Base-by-base conservation (phyloP, 2,329 filamentous ascomycete genomes). In the Xylaria sp. region DNA sequence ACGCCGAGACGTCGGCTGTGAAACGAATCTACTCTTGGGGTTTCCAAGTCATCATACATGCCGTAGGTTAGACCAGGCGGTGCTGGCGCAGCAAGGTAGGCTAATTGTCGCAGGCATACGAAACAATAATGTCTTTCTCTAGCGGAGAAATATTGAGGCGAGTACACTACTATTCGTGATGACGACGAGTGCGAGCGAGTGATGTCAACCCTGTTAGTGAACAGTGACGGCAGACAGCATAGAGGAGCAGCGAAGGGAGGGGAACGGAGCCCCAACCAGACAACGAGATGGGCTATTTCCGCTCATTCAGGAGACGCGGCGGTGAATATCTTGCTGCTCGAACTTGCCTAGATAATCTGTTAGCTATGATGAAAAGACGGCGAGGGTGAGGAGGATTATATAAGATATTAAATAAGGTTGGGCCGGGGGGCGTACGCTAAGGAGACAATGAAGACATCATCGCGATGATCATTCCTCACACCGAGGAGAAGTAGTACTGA, bases 1-100 rank as follows among this genome's bases (percentile, higher is more conserved):
- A 55, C 50, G 56, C 60, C 55, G 60, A 63, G 55, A 50, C n/a
- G 60, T n/a, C n/a, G n/a, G n/a, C n/a, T 46, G 56, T 59, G 43
- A 46, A 51, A 46, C 43, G 33, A 23, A 37, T 31, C 25, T 47
- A 35, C 43, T 53, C 25, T 59, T n/a, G 23, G 28, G 28, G 21
- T 47, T 46, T 23, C 11, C 17, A 53, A 23, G 54, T 21, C 28
- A 19, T 49, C 19, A 11, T n/a, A 3, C 28, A 21, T 43, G 14
- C 14, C 11, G 38, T 35, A 33, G 23, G 23, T 42, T 42, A 42
- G 43, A 17, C 15, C 37, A 47, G 37, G 33, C 43, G 31, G 43
- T 28, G 52, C 45, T 31, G 46, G 42, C 21, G 46, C 23, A 56
- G 9, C 12, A 33, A 37, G 37, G 38, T 15, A 46, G 25, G 19